These are phyloP conservation scores for Diphasiastrum complanatum DNA, from an alignment of 83 land plant genomes.

Conservation along the genomic window DNA sequence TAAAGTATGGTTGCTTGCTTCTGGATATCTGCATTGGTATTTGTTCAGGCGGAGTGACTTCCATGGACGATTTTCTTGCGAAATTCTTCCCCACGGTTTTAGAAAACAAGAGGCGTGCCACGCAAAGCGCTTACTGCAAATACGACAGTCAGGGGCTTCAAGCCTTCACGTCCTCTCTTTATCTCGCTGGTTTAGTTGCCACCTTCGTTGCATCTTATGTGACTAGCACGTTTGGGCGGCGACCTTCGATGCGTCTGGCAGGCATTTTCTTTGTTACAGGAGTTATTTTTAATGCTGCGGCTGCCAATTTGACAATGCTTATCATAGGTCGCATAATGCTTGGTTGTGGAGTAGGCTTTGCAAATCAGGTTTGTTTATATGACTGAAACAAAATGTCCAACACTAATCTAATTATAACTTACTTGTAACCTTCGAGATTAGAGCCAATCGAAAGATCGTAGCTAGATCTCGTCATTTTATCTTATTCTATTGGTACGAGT, in stretches of 20 bases:
- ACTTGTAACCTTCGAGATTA: too few species aligned
- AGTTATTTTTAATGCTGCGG: slow-evolving; percentile 39
- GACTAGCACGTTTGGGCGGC: slow-evolving; percentile 30
- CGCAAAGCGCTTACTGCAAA: slow-evolving; percentile 42
- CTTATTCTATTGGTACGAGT: too few species aligned
- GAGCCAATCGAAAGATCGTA: too few species aligned
- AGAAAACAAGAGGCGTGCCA: slow-evolving; percentile 16
- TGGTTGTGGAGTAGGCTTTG: slow-evolving; percentile 55
- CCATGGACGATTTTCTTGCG: slow-evolving; percentile 41
- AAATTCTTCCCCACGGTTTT: slow-evolving; percentile 41
- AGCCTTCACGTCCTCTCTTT: slow-evolving; percentile 61
- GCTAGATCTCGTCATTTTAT: too few species aligned
- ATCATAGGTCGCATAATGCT: slow-evolving; percentile 56
- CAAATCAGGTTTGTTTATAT: slow-evolving; percentile 47
- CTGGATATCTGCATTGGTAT: too few species aligned
- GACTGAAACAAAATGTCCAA: too few species aligned
- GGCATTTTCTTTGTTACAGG: slow-evolving; percentile 43
- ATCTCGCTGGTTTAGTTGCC: slow-evolving; percentile 44
- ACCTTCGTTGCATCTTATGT: slow-evolving; percentile 37
- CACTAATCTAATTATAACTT: too few species aligned
- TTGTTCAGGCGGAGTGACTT: slow-evolving; percentile 54
- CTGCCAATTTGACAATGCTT: slow-evolving; percentile 49
- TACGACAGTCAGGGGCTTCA: slow-evolving; percentile 49
- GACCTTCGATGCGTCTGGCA: slow-evolving; percentile 32
- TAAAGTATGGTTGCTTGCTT: too few species aligned